Base-by-base conservation (phyloP, 352 stramenopile species). In the Plasmopara muralis region DNA sequence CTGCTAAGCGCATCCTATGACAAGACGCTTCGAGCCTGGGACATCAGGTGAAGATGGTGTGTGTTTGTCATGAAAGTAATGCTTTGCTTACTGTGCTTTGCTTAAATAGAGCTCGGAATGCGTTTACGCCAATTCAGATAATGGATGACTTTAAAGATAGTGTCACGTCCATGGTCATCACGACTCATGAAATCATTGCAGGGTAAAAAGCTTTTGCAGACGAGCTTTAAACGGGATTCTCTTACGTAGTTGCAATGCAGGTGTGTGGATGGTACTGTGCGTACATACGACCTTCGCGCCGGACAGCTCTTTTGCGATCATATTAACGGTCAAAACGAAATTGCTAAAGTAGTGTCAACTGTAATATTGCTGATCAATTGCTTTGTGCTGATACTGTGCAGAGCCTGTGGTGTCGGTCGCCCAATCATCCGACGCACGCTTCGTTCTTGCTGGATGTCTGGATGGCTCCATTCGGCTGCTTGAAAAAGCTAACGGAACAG, bases 91-190 rank as follows among this genome's bases (percentile, higher is more conserved):
- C 18, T 50, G 29, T 30, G 10, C 6, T 57, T 44, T 40, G 25
- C 5, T 48, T 10, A 25, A 45, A 34, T 45, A 87, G 82, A 59
- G 78, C 80, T 58, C 74, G 80, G 2, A 91, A 89, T 43, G 57
- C 80, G 1, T 89, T 77, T 52, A 57, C 54, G 12, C 85, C 86
- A 16, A 94, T 96, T 47, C 86, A 96, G 66, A 64, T 87, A 28
- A 57, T 96, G 25, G 80, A 93, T 47, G 77, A 92, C 44, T 95
- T 92, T 48, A 89, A 80, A 42, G 86, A 96, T 64, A 95, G 85
- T 53, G 83, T 95, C 53, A 96, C 86, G 12, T 85, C 72, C 28
- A 74, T 96, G 20, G 64, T 85, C 4, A 62, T 94, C 12, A 79
- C 77, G 0, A 72, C 77, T 34, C 70, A 93, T 40, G 80, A 93